Conservation (phyloP, 345 rosid species). For the Rhizophora apiculata region DNA sequence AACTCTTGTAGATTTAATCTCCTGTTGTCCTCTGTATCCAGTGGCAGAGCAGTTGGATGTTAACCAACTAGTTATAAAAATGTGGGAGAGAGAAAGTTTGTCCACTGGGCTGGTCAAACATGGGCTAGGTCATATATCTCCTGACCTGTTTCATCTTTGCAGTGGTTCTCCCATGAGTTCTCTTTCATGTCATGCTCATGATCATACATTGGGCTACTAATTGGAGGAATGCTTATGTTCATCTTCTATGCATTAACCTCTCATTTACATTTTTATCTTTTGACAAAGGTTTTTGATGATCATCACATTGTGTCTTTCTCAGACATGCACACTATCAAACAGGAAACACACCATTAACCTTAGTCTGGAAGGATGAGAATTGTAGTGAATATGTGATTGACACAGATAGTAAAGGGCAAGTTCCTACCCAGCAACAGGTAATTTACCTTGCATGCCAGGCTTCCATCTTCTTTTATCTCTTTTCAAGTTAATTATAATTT, state of each 20-base stretch:
- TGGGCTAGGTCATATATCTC: background rate
- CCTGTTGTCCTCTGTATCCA: too few species aligned
- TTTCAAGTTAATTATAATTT: background rate
- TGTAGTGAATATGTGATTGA: conserved; percentile 95
- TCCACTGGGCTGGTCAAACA: too few species aligned
- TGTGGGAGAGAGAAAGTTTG: too few species aligned
- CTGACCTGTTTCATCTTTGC: background rate
- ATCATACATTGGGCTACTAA: background rate
- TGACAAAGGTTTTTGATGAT: background rate
- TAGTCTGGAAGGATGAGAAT: conserved; percentile 92
- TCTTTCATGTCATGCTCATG: background rate
- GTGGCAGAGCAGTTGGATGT: too few species aligned
- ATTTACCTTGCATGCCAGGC: conserved; percentile 7
- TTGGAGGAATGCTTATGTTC: background rate
- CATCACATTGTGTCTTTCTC: conserved; percentile 21
- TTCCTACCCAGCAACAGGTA: conserved; percentile 77
- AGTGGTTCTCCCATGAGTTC: background rate
- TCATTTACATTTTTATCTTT: background rate
- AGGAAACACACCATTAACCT: conserved; percentile 86
- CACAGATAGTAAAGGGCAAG: conserved; percentile 81
- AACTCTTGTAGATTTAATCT: too few species aligned
- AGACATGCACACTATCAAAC: conserved; percentile 90
- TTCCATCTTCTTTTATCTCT: background rate
- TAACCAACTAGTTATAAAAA: too few species aligned
- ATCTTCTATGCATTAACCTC: background rate